phyloP scores from a whole-genome alignment of 2,329 filamentous ascomycete species.

The Keithomyces neogunnii region DNA sequence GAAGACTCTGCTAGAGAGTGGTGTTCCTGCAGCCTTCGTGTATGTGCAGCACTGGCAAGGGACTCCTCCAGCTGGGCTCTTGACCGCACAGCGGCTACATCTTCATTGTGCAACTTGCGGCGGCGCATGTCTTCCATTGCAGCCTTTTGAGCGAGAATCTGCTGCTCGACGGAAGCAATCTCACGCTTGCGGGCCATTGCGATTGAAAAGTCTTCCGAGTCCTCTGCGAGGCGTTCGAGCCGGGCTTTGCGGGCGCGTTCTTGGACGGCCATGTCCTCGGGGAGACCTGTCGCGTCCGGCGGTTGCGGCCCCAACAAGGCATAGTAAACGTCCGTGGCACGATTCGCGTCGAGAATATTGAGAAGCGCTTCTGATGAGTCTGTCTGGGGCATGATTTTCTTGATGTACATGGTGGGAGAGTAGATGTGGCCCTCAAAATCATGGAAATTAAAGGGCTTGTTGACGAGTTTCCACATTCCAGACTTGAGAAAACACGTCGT shows the following conservation, averaged over 20 bases:
- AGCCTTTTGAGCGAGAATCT: constrained; percentile 39
- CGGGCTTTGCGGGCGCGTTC: constrained; percentile 43
- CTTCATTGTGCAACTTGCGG: constrained; percentile 35
- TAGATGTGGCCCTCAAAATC: constrained; percentile 46
- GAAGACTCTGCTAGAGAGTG: constrained; percentile 37
- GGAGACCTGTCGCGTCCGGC: constrained; percentile 42
- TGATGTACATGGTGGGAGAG: constrained; percentile 56
- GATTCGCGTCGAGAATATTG: constrained; percentile 40
- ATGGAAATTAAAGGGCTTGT: constrained; percentile 49
- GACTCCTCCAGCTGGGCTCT: constrained; percentile 39
- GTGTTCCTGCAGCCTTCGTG: constrained; percentile 35
- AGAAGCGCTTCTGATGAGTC: constrained; percentile 34
- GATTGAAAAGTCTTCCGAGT: constrained; percentile 40
- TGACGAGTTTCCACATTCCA: constrained; percentile 57
- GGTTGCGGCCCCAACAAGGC: constrained; percentile 45
- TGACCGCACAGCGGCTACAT: constrained; percentile 33
- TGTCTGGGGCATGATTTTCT: constrained; percentile 32
- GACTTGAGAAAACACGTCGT: constrained; percentile 52
- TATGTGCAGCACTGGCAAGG: constrained; percentile 21
- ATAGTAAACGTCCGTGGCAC: constrained; percentile 45
- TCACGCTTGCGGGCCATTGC: constrained; percentile 41
- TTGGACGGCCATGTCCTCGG: constrained; percentile 37
- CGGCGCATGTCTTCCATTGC: constrained; percentile 44
- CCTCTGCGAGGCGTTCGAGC: constrained; percentile 33
- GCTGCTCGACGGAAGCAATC: constrained; percentile 40